Base-by-base conservation (phyloP, 768 basidiomycete genomes). In the Amylocystis lapponica region DNA sequence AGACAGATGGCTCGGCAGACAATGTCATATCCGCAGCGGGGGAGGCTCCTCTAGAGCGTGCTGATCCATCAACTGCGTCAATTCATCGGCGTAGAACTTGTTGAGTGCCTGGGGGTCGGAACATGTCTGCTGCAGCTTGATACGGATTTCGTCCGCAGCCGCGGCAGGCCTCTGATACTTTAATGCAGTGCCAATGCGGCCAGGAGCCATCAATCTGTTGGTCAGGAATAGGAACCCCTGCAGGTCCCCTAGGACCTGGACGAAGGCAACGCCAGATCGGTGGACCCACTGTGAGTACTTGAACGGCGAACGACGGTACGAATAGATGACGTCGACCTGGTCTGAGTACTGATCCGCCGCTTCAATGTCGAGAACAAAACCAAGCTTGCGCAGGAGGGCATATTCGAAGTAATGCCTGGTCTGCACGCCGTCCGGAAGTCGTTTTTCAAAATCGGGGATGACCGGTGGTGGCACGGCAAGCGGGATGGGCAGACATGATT, bases 221-320 rank as follows among this genome's bases (percentile, higher is more conserved):
- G 87, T 93, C 52, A 92, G 69, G 71, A 94, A 95, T 46, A 91
- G 63, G 63, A 92, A 94, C 0, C 93, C 92, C 41, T 83, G 71
- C 3, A 72, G 61, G 2, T 82, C 88, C 2, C 85, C 88, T 4
- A 93, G 56, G 45, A 95, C 83, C 59, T 96, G 92, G 8, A 92
- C 81, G 57, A 97, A 91, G 8, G 89, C 92, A 19, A 86, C 78
- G 2, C 96, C 96, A 4, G 85, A 79, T 37, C 83, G 80, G 57
- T 96, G 95, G 23, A 96, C 86, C 60, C 90, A 97, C 59, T 98
- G 95, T 16, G 91, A 87, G 63, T 91, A 78, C 49, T 75, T 72
- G 68, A 81, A 88, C 4, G 81, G 72, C 31, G 78, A 66, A 29
- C 85, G 81, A 12, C 94, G 83, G 59, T 97, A 98, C 8, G 86